phyloP scores from a whole-genome alignment of 306 rosid genomes.

The Echinosophora koreensis region DNA sequence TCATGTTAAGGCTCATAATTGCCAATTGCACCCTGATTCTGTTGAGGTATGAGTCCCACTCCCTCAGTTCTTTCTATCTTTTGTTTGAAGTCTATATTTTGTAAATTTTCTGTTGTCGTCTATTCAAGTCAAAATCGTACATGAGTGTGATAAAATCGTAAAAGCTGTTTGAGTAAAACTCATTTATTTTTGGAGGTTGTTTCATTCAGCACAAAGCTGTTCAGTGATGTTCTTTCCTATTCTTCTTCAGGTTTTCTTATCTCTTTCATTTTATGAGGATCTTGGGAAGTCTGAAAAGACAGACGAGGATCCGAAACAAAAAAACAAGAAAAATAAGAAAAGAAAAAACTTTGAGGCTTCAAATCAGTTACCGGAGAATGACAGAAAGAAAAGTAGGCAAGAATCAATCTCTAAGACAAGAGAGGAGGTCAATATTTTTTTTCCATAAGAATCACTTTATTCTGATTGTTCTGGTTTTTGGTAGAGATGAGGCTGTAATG shows the following conservation, averaged over 20 bases:
- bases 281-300: conserved; percentile 70
- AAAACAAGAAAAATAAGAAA: conserved; percentile 69
- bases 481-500: conserved; percentile 19
- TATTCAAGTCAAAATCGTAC: conserved; percentile 16
- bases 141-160: conserved; percentile 15
- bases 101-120: conserved; percentile 19
- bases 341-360: conserved; percentile 69
- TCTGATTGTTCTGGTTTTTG: conserved; percentile 47
- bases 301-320: conserved; percentile 62
- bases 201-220: conserved; percentile 24
- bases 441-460: conserved; percentile 10
- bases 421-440: conserved; percentile 74
- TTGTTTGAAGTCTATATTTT: conserved; percentile 21
- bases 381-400: conserved; percentile 72
- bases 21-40: conserved; percentile 85
- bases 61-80: neutral
- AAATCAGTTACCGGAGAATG: conserved; percentile 68
- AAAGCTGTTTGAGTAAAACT: conserved; percentile 14
- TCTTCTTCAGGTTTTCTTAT: conserved; percentile 79
- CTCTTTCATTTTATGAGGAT: conserved; percentile 83
- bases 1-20: conserved; percentile 77
- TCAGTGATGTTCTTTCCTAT: conserved; percentile 43
- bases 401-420: conserved; percentile 70
- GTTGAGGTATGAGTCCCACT: conserved; percentile 61
- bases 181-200: conserved; percentile 14